Percentiles rank a stretch among this genome's conserved stretches.
Conservation (phyloP, 31 red algal species). For the Odonthalia washingtoniensis region DNA sequence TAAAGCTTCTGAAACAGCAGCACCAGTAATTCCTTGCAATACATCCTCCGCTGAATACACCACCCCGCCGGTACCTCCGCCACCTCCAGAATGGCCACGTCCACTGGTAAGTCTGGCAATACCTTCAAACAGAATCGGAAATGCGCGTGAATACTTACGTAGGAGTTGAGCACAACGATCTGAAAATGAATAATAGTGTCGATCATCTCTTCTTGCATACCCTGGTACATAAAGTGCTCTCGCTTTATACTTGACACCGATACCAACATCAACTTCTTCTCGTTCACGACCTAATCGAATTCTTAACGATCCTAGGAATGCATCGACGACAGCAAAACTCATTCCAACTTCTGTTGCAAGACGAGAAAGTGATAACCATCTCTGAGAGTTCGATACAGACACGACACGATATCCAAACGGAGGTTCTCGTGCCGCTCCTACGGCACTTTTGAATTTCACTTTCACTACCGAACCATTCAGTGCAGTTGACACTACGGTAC, state of each 20-base stretch:
- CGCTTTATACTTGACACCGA: slow-evolving; percentile 81
- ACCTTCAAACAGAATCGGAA: slow-evolving; percentile 67
- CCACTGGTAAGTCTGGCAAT: slow-evolving; percentile 31
- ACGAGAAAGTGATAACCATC: slow-evolving; percentile 74
- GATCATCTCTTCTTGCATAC: slow-evolving; percentile 74
- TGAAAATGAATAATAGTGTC: slow-evolving; percentile 60
- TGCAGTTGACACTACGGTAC: slow-evolving; percentile 33
- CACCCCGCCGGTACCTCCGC: slow-evolving; percentile 24
- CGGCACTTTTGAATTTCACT: slow-evolving; percentile 55
- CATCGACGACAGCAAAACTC: slow-evolving; percentile 53
- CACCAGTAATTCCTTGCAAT: slow-evolving; percentile 20
- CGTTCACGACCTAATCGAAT: slow-evolving; percentile 44
- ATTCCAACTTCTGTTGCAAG: slow-evolving; percentile 48
- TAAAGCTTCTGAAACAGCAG: slow-evolving; percentile 41
- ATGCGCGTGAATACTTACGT: slow-evolving; percentile 47
- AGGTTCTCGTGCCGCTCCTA: slow-evolving; percentile 66
- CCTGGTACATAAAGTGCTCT: slow-evolving; percentile 74
- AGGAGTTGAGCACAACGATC: slow-evolving; percentile 50
- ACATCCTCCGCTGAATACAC: slow-evolving; percentile 55
- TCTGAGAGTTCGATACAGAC: slow-evolving; percentile 21
- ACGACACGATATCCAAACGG: slow-evolving; percentile 86
- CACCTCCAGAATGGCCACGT: slow-evolving; percentile 11
- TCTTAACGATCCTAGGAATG: slow-evolving; percentile 69
- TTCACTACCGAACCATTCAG: slow-evolving; percentile 26
- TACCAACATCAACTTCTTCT: slow-evolving; percentile 78